These are phyloP conservation scores for Sordariomycetes sp. DNA, from an alignment of 2,329 filamentous ascomycete genomes.

Conservation along the genomic window DNA sequence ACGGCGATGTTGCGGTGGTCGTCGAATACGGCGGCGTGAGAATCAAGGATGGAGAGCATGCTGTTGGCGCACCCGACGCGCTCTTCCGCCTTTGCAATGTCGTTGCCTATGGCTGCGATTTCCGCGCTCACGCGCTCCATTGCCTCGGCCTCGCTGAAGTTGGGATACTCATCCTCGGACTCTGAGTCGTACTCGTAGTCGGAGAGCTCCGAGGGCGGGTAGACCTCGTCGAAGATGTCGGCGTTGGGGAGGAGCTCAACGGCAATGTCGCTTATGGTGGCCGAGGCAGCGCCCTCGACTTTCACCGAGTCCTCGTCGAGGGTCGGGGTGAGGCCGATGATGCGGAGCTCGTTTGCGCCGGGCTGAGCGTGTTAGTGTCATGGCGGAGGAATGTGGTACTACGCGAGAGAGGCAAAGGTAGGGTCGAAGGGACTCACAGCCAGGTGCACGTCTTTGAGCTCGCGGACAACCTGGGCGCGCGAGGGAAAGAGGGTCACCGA, in stretches of 20 bases:
- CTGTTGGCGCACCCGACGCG: slow-evolving; percentile 17
- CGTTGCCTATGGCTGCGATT: slow-evolving; percentile 16
- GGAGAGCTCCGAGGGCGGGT: slow-evolving; percentile 29
- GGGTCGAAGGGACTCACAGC: slow-evolving; percentile 17
- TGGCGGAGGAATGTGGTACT: slow-evolving; percentile 14
- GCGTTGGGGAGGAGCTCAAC: slow-evolving; percentile 42
- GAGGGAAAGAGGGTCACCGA: slow-evolving; percentile 50
- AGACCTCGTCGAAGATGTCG: slow-evolving; percentile 39
- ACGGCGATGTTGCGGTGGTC: slow-evolving; percentile 19
- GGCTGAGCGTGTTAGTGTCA: slow-evolving; percentile 33
- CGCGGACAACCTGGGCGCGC: slow-evolving; percentile 45
- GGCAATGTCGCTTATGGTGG: slow-evolving; percentile 47
- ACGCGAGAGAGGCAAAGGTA: no score
- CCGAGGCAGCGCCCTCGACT: slow-evolving; percentile 41
- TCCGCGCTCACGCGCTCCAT: slow-evolving; percentile 16
- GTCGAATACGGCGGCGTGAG: slow-evolving; percentile 22
- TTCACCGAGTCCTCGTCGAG: slow-evolving; percentile 47
- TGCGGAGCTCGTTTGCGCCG: slow-evolving; percentile 43
- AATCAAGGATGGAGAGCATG: slow-evolving; percentile 27
- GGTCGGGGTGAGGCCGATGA: slow-evolving; percentile 39
- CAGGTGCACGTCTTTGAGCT: slow-evolving; percentile 40
- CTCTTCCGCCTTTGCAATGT: slow-evolving; percentile 16
- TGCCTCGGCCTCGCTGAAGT: slow-evolving; percentile 5
- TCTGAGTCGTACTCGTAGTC: slow-evolving; percentile 16
- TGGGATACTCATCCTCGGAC: slow-evolving; percentile 7